Conservation (phyloP, 495 filamentous ascomycete genomes). For the Penicillium taxi region DNA sequence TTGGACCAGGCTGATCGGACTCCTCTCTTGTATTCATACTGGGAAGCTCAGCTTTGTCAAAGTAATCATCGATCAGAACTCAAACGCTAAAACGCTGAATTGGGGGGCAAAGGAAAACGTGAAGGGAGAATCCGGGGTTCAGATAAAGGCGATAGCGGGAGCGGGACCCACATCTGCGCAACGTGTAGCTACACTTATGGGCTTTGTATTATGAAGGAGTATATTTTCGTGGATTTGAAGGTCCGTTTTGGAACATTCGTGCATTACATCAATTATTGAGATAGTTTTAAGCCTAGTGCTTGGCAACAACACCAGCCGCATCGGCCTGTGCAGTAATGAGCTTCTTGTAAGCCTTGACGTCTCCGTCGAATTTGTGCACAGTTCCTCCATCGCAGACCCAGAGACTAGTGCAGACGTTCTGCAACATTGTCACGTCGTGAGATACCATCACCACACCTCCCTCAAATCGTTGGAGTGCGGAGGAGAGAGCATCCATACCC, state of each 20-base stretch:
- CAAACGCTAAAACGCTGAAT: too few species aligned
- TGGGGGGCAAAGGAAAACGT: not conserved
- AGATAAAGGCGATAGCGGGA: too few species aligned
- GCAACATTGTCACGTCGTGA: conserved; percentile 98
- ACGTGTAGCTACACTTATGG: too few species aligned
- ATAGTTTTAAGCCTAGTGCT: conserved; percentile 27
- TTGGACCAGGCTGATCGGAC: conserved; percentile 13
- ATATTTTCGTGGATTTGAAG: too few species aligned
- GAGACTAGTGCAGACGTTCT: conserved; percentile 85
- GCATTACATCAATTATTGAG: too few species aligned
- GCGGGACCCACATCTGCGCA: too few species aligned
- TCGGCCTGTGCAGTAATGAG: conserved; percentile 87
- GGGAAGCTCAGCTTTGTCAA: conserved; percentile 3
- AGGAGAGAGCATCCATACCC: conserved; percentile 91
- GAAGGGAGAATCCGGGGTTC: conserved; percentile 6
- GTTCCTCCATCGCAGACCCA: conserved; percentile 96
- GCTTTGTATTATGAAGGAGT: too few species aligned
- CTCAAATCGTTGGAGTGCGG: conserved; percentile 77
- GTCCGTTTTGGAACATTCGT: not conserved
- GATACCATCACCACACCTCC: conserved; percentile 97
- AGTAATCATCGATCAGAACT: too few species aligned
- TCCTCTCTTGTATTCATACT: conserved; percentile 24
- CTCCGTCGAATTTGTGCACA: conserved; percentile 93
- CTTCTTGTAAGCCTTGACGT: conserved; percentile 97
- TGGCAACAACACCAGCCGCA: conserved; percentile 63